A percentile compares a stretch with the other conserved stretches of the same genome.
phyloP scores from a whole-genome alignment of 768 basidiomycete genomes.

The Cantharellus anzutake region DNA sequence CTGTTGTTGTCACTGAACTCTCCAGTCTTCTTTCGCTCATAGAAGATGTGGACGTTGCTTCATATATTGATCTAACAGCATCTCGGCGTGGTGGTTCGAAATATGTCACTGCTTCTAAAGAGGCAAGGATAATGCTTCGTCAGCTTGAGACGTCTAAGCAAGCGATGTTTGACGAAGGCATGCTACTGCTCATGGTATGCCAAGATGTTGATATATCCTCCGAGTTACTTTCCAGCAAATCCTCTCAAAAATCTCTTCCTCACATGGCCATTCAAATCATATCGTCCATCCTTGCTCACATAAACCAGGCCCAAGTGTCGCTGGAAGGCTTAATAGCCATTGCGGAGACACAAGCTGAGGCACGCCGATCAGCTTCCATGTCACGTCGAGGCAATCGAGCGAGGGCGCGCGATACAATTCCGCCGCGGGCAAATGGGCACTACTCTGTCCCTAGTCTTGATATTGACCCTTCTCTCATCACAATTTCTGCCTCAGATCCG shows the following conservation, averaged over 20 bases:
- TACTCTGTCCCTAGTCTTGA: not conserved
- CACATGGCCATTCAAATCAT: not conserved
- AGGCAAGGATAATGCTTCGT: conserved; percentile 46
- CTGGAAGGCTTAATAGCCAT: not conserved
- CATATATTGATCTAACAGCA: conserved; percentile 47
- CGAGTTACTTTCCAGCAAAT: not conserved
- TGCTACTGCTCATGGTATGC: conserved; percentile 35
- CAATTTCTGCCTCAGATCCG: not conserved
- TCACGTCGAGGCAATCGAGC: too few species aligned
- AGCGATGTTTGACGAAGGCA: conserved; percentile 52
- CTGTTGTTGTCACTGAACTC: conserved; percentile 15
- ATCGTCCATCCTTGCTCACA: not conserved
- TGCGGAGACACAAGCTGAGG: not conserved
- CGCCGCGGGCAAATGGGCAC: not conserved
- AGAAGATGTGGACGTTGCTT: conserved; percentile 58
- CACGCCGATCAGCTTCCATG: not conserved
- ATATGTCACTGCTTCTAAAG: conserved; percentile 45
- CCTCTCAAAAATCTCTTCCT: not conserved
- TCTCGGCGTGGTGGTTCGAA: conserved; percentile 7
- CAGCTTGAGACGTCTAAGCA: conserved; percentile 53
- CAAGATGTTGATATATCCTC: conserved; percentile 23
- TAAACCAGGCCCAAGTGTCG: not conserved
- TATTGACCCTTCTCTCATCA: not conserved
- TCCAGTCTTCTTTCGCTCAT: conserved; percentile 38
- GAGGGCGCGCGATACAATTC: too few species aligned